These are phyloP conservation scores for Xerocomus amazonicus DNA, from an alignment of 1,284 basidiomycete genomes.

Conservation along the genomic window DNA sequence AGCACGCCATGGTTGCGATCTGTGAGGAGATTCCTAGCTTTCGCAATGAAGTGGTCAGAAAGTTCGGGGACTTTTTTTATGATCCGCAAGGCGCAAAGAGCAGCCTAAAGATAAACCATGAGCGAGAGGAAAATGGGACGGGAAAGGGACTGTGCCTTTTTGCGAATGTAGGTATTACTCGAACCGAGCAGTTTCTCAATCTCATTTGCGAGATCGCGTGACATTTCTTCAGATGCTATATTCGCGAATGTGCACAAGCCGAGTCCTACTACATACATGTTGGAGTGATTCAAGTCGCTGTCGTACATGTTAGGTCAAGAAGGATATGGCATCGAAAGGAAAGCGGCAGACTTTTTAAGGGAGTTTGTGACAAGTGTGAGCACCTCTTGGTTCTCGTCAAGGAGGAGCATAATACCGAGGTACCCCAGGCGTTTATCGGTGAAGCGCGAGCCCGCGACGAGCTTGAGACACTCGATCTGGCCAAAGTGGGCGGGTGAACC, in stretches of 20 bases:
- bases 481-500: slow-evolving; percentile 99
- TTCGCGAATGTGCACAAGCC: slow-evolving; percentile 99
- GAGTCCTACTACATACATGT: slow-evolving; percentile 98
- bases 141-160: slow-evolving; percentile 66
- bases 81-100: slow-evolving; percentile 94
- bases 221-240: slow-evolving; percentile 99
- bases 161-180: slow-evolving; percentile 98
- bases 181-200: slow-evolving; percentile 97
- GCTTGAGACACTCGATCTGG: slow-evolving; percentile 99
- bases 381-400: slow-evolving; percentile 98
- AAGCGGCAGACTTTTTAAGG: slow-evolving; percentile 82
- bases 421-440: slow-evolving; percentile 97
- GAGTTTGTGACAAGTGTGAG: slow-evolving; percentile 98
- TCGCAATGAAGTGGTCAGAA: slow-evolving; percentile 87
- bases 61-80: slow-evolving; percentile 97
- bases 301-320: slow-evolving; percentile 2
- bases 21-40: slow-evolving; percentile 87
- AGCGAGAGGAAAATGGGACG: slow-evolving; percentile 1
- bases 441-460: slow-evolving; percentile 97
- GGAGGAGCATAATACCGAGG: slow-evolving; percentile 94
- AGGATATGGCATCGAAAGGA: slow-evolving; percentile 9
- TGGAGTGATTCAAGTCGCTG: slow-evolving; percentile 99
- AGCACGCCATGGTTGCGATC: slow-evolving; percentile 98
- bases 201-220: slow-evolving; percentile 93
- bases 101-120: slow-evolving; percentile 56